These are phyloP conservation scores for Telfairia occidentalis DNA, from an alignment of 331 rosid species.

Conservation along the genomic window DNA sequence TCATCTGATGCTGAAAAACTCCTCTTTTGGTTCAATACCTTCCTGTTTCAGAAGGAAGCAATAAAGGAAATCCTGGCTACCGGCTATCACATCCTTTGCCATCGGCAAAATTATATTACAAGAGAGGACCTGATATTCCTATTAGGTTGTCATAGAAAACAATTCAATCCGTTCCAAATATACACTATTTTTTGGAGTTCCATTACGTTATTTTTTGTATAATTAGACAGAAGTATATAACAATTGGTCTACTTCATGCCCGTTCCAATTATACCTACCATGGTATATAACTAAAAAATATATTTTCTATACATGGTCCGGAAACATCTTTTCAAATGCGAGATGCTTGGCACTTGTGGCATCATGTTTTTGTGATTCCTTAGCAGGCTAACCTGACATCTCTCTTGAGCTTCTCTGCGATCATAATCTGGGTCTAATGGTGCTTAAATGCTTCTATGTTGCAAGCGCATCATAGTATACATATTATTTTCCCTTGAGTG, in stretches of 20 bases:
- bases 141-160: not conserved
- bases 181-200: too few relatives aligned
- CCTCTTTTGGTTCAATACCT: not conserved
- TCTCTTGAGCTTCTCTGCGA: not conserved
- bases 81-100: not conserved
- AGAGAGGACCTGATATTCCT: not conserved
- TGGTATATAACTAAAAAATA: too few relatives aligned
- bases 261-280: not conserved
- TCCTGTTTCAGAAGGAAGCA: not conserved
- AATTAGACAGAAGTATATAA: not conserved
- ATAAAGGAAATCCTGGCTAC: not conserved
- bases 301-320: not conserved
- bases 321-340: not conserved
- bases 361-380: not conserved
- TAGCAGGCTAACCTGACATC: not conserved
- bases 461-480: not conserved
- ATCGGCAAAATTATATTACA: not conserved
- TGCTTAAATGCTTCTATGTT: slow-evolving; percentile 4
- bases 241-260: not conserved
- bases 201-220: too few relatives aligned
- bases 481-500: slow-evolving; percentile 14
- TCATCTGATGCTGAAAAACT: not conserved
- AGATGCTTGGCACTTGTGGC: not conserved
- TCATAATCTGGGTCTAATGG: not conserved
- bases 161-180: too few relatives aligned